phyloP scores from a whole-genome alignment of 2,329 filamentous ascomycete species.

The Pestalotiopsis sp. region DNA sequence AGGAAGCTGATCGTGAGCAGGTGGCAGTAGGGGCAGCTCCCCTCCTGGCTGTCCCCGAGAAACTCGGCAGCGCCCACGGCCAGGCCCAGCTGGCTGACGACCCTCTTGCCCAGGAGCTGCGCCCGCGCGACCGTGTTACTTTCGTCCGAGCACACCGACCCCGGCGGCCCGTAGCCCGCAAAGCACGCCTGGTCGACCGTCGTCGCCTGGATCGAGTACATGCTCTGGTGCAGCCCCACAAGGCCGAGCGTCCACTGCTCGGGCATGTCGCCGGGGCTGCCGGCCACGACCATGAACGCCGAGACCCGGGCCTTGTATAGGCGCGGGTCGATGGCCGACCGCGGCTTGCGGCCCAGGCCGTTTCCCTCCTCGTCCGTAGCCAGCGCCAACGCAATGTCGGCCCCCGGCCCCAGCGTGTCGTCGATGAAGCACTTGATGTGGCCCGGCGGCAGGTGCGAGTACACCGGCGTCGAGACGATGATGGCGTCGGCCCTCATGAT shows the following conservation, averaged over 20 bases:
- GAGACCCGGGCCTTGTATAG: neutral
- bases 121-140: neutral
- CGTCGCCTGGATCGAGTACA: neutral
- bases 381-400: neutral
- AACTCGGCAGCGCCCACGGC: neutral
- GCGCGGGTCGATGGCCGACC: neutral
- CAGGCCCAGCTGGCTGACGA: neutral
- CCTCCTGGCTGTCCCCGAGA: neutral
- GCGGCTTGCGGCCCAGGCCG: neutral
- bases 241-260: neutral
- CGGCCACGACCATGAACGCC: neutral
- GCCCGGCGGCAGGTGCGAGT: neutral
- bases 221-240: neutral
- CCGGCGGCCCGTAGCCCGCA: neutral
- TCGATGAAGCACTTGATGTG: constrained; percentile 2
- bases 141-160: neutral
- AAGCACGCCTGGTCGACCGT: neutral
- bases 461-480: neutral
- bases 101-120: neutral
- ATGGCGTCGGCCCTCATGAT: neutral
- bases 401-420: neutral
- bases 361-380: neutral
- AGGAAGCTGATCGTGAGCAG: neutral
- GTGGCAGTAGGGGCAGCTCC: neutral
- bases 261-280: neutral